phyloP scores from a whole-genome alignment of 1,139 yeast species.

The Saccharomyces hybrid region DNA sequence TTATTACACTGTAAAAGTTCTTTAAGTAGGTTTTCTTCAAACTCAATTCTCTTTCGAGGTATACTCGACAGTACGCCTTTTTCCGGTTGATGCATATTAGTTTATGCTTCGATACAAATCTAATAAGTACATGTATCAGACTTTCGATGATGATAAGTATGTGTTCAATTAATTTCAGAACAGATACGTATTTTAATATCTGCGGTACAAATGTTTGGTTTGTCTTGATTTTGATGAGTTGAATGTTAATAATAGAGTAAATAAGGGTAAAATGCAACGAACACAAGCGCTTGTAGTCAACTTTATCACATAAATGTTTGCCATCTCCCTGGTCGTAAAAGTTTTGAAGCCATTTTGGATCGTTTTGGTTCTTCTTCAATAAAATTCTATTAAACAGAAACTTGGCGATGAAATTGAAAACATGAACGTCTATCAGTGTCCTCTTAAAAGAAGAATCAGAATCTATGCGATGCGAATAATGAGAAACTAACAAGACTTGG shows the following conservation, averaged over 20 bases:
- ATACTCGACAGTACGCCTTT: background rate
- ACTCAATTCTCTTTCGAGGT: background rate
- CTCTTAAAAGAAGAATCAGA: conserved; percentile 2
- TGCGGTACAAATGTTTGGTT: background rate
- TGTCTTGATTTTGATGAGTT: conserved; percentile 1
- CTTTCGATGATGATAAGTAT: conserved; percentile 9
- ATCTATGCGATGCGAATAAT: conserved; percentile 10
- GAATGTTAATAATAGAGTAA: background rate
- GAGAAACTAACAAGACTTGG: conserved; percentile 16
- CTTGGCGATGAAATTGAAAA: conserved; percentile 11
- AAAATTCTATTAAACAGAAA: conserved; percentile 5
- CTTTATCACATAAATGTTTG: background rate
- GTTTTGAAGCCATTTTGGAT: conserved; percentile 3
- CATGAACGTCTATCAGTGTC: conserved; percentile 9
- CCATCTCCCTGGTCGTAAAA: background rate
- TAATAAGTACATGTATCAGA: conserved; percentile 6
- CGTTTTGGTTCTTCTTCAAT: background rate
- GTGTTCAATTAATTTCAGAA: conserved; percentile 4
- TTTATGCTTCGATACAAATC: background rate
- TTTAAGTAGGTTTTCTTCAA: background rate
- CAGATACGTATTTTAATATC: background rate
- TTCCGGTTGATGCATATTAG: background rate
- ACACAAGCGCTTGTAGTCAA: background rate
- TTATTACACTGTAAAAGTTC: background rate
- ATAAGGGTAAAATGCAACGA: background rate